Conservation (phyloP, 2,329 filamentous ascomycete species). For the Fusarium scirpi region DNA sequence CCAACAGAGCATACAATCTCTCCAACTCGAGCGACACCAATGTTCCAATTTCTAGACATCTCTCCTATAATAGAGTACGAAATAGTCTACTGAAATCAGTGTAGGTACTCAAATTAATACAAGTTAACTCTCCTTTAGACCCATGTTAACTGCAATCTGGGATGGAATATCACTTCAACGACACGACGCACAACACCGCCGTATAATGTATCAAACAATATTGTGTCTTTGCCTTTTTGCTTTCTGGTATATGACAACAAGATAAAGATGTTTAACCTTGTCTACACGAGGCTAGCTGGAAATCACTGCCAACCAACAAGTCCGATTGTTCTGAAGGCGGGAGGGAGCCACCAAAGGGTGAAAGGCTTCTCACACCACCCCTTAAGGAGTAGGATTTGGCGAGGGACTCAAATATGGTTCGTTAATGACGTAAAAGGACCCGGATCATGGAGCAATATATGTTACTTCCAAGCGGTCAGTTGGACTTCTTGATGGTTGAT, state of each 20-base stretch:
- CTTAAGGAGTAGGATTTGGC: not conserved
- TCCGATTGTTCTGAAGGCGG: conserved; percentile 20
- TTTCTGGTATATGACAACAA: not conserved
- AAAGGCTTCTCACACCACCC: conserved; percentile 23
- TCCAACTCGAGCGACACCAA: not conserved
- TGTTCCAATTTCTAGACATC: not conserved
- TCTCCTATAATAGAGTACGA: not conserved
- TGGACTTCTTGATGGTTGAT: not conserved
- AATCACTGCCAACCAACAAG: not conserved
- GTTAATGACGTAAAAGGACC: not conserved
- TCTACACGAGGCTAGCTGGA: not conserved
- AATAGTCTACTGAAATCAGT: too few species aligned
- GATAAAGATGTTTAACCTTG: not conserved
- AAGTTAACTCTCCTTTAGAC: too few species aligned
- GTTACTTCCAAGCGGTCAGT: conserved; percentile 5
- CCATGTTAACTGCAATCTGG: too few species aligned
- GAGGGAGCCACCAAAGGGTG: conserved; percentile 10
- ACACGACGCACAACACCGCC: not conserved
- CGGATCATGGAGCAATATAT: conserved; percentile 18
- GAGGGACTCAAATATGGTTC: not conserved
- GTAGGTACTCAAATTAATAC: too few species aligned
- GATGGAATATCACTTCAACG: not conserved
- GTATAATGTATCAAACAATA: not conserved
- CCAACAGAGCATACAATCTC: too few species aligned
- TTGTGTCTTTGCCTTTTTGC: not conserved